These are phyloP conservation scores for Mucuna pruriens DNA, from an alignment of 306 rosid species.

Conservation along the genomic window DNA sequence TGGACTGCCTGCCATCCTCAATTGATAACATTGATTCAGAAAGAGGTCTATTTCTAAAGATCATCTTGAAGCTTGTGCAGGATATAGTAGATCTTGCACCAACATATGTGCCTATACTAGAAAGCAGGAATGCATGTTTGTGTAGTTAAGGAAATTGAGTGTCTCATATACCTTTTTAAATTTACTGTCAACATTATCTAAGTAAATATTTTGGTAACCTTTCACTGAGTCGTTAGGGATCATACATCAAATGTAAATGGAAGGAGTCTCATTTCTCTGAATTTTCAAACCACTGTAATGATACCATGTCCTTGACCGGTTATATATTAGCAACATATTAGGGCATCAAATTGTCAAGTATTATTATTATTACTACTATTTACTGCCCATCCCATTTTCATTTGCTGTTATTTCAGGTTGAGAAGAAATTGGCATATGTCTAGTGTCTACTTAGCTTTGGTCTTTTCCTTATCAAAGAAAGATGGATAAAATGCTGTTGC, in stretches of 20 bases:
- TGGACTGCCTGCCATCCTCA: too few species aligned
- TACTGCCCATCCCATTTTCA: neutral
- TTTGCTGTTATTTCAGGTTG: neutral
- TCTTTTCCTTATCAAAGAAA: neutral
- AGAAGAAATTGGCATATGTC: neutral
- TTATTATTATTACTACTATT: neutral
- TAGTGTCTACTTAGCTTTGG: neutral
- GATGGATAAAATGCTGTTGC: neutral
- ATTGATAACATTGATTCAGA: too few species aligned
- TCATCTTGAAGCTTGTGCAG: slow-evolving; percentile 8
- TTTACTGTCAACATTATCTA: slow-evolving; percentile 9
- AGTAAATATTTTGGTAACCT: slow-evolving; percentile 15
- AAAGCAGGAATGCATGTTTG: neutral
- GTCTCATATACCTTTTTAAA: neutral
- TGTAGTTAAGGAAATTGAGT: neutral
- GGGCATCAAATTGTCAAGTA: neutral
- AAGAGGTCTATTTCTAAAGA: neutral
- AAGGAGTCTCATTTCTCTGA: neutral
- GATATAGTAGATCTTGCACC: neutral
- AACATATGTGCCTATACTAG: neutral
- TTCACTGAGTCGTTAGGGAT: neutral
- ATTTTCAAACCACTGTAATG: slow-evolving; percentile 1
- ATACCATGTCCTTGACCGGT: neutral
- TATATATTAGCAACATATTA: slow-evolving; percentile 1
- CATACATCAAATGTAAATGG: neutral